phyloP scores from a whole-genome alignment of 305 asterid genomes.

The Rubia peregrina region DNA sequence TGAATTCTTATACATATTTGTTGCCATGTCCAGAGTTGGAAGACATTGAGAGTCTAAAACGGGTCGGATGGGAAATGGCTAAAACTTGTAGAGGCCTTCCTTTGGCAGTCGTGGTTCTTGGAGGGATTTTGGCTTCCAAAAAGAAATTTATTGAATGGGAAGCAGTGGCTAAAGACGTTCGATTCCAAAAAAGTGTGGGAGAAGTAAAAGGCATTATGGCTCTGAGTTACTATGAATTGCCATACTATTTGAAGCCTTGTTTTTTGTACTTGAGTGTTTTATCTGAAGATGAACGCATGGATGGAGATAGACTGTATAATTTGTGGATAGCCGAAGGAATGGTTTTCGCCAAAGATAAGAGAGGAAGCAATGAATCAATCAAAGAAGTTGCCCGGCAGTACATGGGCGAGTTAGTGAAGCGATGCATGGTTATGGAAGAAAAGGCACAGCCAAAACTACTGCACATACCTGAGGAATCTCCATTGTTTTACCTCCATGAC shows the following conservation, averaged over 20 bases:
- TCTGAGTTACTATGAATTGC: too few species aligned
- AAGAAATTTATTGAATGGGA: not conserved
- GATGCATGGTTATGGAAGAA: not conserved
- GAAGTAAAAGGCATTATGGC: too few species aligned
- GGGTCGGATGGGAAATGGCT: not conserved
- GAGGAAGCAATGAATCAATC: not conserved
- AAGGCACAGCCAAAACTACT: not conserved
- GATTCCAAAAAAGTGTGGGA: too few species aligned
- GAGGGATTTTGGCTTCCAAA: not conserved
- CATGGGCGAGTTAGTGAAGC: not conserved
- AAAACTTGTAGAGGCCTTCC: not conserved
- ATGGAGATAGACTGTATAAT: not conserved
- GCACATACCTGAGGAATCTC: not conserved
- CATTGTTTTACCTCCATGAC: not conserved
- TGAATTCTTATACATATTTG: not conserved
- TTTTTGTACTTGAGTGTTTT: not conserved
- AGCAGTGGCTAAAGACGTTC: not conserved
- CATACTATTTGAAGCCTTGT: too few species aligned
- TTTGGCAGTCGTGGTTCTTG: not conserved
- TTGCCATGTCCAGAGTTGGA: not conserved
- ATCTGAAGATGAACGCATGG: not conserved
- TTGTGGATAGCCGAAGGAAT: not conserved
- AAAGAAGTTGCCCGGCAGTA: not conserved
- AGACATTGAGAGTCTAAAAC: not conserved
- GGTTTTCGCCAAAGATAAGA: not conserved